phyloP scores from a whole-genome alignment of 345 rosid species.

The Gossypium turneri region DNA sequence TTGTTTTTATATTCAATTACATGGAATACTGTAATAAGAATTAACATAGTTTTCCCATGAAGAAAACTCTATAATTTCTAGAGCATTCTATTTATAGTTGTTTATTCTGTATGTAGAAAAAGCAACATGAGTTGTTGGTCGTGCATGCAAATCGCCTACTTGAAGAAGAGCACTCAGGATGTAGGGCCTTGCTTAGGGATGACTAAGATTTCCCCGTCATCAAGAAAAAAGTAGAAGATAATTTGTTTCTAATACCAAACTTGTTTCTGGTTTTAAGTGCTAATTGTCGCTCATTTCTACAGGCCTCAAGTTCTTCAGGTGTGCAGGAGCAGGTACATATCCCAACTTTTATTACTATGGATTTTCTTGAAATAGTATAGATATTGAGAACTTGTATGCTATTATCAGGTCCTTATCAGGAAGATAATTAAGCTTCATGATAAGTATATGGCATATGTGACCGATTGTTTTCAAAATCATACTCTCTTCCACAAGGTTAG shows the following conservation, averaged over 20 bases:
- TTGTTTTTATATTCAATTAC: background rate
- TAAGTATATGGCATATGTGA: slow-evolving; percentile 56
- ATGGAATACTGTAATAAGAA: background rate
- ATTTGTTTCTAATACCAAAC: background rate
- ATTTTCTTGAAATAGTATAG: background rate
- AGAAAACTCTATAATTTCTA: background rate
- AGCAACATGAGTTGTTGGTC: slow-evolving; percentile 78
- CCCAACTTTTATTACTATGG: background rate
- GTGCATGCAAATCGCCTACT: slow-evolving; percentile 59
- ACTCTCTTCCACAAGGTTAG: slow-evolving; percentile 61
- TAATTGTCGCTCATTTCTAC: slow-evolving; percentile 20
- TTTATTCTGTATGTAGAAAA: slow-evolving; percentile 54
- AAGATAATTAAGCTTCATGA: slow-evolving; percentile 68
- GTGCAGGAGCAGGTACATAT: slow-evolving; percentile 74
- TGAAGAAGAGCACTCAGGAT: slow-evolving; percentile 92
- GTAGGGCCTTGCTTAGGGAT: slow-evolving; percentile 79
- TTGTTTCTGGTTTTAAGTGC: slow-evolving; percentile 6
- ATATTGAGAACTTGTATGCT: slow-evolving; percentile 15
- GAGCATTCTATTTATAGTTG: slow-evolving; percentile 6
- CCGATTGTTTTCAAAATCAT: slow-evolving; percentile 60
- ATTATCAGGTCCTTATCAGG: slow-evolving; percentile 55
- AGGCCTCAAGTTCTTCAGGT: slow-evolving; percentile 60
- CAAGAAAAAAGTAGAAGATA: background rate
- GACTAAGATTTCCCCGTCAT: background rate
- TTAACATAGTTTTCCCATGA: background rate